phyloP scores from a whole-genome alignment of 1,284 basidiomycete genomes.

The Apiotrichum akiyoshidainum region DNA sequence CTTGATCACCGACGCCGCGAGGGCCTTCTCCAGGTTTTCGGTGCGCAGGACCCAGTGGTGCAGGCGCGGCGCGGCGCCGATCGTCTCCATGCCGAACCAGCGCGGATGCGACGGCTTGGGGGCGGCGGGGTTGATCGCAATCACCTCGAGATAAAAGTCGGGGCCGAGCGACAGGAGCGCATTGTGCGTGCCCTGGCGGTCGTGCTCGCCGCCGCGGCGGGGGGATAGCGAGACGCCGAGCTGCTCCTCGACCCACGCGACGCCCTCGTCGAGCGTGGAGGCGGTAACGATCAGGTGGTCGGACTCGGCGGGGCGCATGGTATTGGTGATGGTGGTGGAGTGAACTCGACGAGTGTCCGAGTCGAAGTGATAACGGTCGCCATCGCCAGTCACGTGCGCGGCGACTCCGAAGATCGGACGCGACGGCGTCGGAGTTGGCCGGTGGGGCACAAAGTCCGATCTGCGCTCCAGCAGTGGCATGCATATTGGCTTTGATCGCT shows the following conservation, averaged over 20 bases:
- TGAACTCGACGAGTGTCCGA: too few relatives aligned
- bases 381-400: too few relatives aligned
- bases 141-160: slow-evolving; percentile 11
- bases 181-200: slow-evolving; percentile 13
- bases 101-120: background rate
- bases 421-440: too few relatives aligned
- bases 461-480: too few relatives aligned
- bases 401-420: too few relatives aligned
- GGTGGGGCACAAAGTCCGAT: too few relatives aligned
- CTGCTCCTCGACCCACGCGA: slow-evolving; percentile 5
- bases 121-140: slow-evolving; percentile 8
- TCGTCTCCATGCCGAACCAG: slow-evolving; percentile 7
- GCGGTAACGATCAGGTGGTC: slow-evolving; percentile 15
- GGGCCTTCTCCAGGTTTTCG: slow-evolving; percentile 3
- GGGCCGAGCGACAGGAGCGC: slow-evolving; percentile 11
- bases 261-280: slow-evolving; percentile 4
- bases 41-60: slow-evolving; percentile 8
- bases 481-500: too few relatives aligned
- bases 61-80: background rate
- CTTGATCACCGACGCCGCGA: slow-evolving; percentile 2
- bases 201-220: slow-evolving; percentile 8
- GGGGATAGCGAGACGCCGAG: slow-evolving; percentile 11
- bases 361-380: too few relatives aligned
- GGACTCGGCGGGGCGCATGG: background rate
- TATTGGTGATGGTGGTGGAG: background rate